Evolutionary conservation across 306 rosid genomes (phyloP), one percentile per base, ranked within the genome.

Genomic region (Vicia sativa): DNA sequence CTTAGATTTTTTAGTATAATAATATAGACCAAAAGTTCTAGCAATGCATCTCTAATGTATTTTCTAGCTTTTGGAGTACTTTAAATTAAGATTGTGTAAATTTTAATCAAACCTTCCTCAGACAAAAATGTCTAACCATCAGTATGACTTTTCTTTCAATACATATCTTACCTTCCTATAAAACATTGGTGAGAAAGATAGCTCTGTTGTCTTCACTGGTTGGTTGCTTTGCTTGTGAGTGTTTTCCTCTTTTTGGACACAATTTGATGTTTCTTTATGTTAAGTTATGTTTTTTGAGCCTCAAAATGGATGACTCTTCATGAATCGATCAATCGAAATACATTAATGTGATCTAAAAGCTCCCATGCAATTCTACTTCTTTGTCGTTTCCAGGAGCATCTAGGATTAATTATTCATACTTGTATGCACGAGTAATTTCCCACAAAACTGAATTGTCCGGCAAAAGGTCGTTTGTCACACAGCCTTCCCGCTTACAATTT

Each of bases 351-450:
- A 60, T 59, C 5, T 25, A 16, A 9, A 13, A 56, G 29, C 11
- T 63, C 13, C 21, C 7, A 18, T 31, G n/a, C 66, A 5, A 21
- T 69, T 44, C 52, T 25, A 7, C 19, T 15, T 29, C 54, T 11
- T 39, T 42, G 21, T 48, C 54, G 1, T 2, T 45, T 56, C 37
- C 15, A 7, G 9, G 52, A 11, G 48, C 61, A 29, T 37, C 31
- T 6, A 54, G 63, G 49, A 52, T 79, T 52, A 55, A 42, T 77
- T 55, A 83, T 65, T 85, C 91, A 41, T 74, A 81, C 72, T 87
- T 91, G 71, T 74, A 68, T 26, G 96, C 98, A 11, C 96, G 88
- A 44, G 96, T 92, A 26, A 92, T 80, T 85, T 92, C 98, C 96
- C 88, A 92, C 13, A 82, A 80, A 67, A 60, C 53, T n/a, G 75